Base-by-base conservation (phyloP, 73 alveolate genomes). In the Diophrys appendiculata region DNA sequence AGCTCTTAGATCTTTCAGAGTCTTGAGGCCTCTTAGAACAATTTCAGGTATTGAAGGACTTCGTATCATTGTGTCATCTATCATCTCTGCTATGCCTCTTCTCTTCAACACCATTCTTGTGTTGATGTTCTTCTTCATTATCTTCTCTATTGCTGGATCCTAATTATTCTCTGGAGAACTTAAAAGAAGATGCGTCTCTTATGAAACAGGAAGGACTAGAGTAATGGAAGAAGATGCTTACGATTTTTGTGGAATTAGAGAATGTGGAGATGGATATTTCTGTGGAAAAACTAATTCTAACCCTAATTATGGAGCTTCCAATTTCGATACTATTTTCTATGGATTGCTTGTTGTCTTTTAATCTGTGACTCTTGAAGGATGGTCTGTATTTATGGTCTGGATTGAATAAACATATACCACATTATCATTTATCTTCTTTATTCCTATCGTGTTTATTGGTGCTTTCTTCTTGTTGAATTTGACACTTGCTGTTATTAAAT, bases 21-120 rank as follows among this genome's bases (percentile, higher is more conserved):
- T 96, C 53, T 68, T 96, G 29, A 92, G 99, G 80, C 99, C 99
- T 43, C 77, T 96, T 26, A 92, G 97, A 81, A 90, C 98, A 2
- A 95, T 96, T 55, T 93, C 98, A 56, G 82, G 96, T 65, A 84
- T 96, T 31, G 95, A 95, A 83, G 97, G 98, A 25, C 76, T 96
- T 8, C 88, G 90, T 72, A 88, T 92, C 68, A 86, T 96, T 73
- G 94, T 96, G n/a, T 77, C 90, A 26, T 96, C 98, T 28, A 82
- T 96, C 35, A 83, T 96, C 32, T 86, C 94, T 29, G 84, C 98
- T 27, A 76, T 95, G 18, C 91, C 96, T 22, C 90, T 91, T 60
- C 89, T 96, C 68, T 88, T 90, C 26, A 94, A 94, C 65, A 91
- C 98, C 0, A 69, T 91, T 8, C 89, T 94, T 55, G 94, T 96